Conservation (phyloP, 164 flowering plant species). For the Magnolia kwangsiensis region DNA sequence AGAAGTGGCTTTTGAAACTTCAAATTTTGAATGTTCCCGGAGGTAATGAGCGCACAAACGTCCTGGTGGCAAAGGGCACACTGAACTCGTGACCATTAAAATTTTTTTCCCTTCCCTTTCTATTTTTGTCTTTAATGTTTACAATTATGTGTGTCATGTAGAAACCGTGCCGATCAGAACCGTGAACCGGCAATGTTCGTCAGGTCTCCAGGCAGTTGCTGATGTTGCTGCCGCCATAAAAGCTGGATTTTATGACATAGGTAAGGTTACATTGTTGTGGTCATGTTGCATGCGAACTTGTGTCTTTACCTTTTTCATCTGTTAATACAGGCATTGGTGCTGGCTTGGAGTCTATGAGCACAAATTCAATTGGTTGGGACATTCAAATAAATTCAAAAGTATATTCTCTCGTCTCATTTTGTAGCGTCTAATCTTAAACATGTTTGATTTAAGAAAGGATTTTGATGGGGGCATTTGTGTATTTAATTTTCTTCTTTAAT, state of each 20-base stretch:
- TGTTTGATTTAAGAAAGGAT: neutral
- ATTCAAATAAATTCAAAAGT: conserved; percentile 80
- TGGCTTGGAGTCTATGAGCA: conserved; percentile 92
- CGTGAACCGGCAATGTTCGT: conserved; percentile 95
- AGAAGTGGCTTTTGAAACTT: neutral
- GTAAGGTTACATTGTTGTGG: conserved; percentile 25
- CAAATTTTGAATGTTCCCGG: neutral
- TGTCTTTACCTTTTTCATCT: neutral
- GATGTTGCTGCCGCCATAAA: conserved; percentile 98
- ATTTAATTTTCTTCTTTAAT: conserved; percentile 4
- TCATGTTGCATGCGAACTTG: neutral
- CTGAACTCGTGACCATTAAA: neutral
- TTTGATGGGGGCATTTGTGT: neutral
- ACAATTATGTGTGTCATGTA: conserved; percentile 19
- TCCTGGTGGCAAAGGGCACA: neutral
- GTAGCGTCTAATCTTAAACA: neutral
- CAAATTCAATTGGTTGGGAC: conserved; percentile 65
- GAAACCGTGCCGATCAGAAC: conserved; percentile 93
- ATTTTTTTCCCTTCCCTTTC: neutral
- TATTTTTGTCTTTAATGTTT: neutral
- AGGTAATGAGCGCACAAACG: neutral
- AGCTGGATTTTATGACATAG: conserved; percentile 97
- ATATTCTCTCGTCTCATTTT: conserved; percentile 9
- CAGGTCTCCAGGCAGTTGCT: conserved; percentile 99
- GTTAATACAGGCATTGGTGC: conserved; percentile 78